Base-by-base conservation (phyloP, 345 rosid species). In the Lepidium sativum region DNA sequence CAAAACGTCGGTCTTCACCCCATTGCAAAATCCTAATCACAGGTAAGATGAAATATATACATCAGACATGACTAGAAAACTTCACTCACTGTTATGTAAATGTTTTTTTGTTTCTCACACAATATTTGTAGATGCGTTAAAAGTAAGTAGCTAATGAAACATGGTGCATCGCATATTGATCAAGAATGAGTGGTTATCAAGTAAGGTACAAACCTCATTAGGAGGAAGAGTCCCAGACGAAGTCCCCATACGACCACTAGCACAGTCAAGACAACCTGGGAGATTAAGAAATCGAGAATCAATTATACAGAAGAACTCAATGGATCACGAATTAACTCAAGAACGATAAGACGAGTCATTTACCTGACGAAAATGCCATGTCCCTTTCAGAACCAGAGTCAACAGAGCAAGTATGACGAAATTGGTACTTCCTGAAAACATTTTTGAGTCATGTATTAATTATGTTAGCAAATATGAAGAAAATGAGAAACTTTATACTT, bases 311-410 rank as follows among this genome's bases (percentile, higher is more conserved):
- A 61, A 48, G 56, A 68, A 48, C 23, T 48, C 65, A 68, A 50
- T 51, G 21, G 49, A 61, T 18, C 11, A 69, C 1, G 57, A 57
- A 6, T 16, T 35, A 48, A 63, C 23, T 20, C 29, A 18, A 47
- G 39, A 42, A 52, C 16, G 42, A 14, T 50, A n/a, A 62, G 8
- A 15, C 23, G 39, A 31, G 25, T 8, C 11, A 41, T 40, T 37
- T 43, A 92, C 98, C 94, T 89, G 98, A 65, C 98, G 86, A 70
- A 85, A 87, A 75, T 87, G 79, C 89, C 91, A 89, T 53, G 97
- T 58, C 54, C 97, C 91, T 76, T 83, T 82, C 17, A 87, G 67
- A 64, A 89, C 60, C 79, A 87, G 67, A 37, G 96, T 92, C 84
- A 92, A 74, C 48, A 83, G 74, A 65, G 96, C 89, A 60, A 92